Evolutionary conservation across 176 grass and related monocot genomes (phyloP).

Genomic region (Oryza rufipogon): DNA sequence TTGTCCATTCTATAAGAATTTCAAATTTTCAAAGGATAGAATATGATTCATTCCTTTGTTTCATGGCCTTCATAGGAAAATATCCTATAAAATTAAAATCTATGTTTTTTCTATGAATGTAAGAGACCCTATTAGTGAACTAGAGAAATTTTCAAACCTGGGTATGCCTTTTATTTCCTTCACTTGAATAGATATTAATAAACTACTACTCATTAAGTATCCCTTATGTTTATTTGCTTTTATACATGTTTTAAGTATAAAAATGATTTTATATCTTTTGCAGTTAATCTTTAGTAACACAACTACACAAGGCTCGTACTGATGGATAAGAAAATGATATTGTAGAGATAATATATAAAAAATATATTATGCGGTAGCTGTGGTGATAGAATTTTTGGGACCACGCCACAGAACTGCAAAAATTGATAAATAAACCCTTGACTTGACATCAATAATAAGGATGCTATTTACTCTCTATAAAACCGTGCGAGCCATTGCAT

Average conservation of each 20-base stretch:
- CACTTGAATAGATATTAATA: too few species aligned
- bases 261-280: not conserved
- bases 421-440: not conserved
- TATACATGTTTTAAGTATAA: not conserved
- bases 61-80: too few species aligned
- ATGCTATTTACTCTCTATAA: not conserved
- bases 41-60: too few species aligned
- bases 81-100: too few species aligned
- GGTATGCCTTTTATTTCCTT: too few species aligned
- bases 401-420: not conserved
- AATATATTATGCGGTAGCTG: not conserved
- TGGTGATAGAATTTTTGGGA: not conserved
- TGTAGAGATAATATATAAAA: too few species aligned
- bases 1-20: too few species aligned
- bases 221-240: not conserved
- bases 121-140: too few species aligned
- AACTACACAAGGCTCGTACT: not conserved
- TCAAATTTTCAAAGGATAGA: too few species aligned
- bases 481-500: not conserved
- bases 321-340: not conserved
- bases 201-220: too few species aligned
- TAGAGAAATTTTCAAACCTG: too few species aligned
- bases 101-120: too few species aligned
- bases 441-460: not conserved
- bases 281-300: not conserved